Conservation (phyloP, 805 yeast species). For the Candida fluviatilis region DNA sequence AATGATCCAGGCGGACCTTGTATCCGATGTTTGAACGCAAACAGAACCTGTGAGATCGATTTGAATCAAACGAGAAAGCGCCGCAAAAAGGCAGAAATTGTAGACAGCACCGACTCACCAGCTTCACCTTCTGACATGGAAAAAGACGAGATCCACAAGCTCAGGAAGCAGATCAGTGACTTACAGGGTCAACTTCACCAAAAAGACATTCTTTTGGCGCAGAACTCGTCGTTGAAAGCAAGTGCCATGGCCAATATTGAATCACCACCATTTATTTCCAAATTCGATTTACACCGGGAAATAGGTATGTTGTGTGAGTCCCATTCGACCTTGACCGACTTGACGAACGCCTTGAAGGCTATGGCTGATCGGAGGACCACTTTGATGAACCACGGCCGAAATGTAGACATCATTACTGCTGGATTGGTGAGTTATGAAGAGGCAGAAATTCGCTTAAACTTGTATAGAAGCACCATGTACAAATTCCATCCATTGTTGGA, state of each 20-base stretch:
- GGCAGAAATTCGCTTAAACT: constrained; percentile 49
- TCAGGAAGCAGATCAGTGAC: constrained; percentile 17
- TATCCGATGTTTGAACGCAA: constrained; percentile 63
- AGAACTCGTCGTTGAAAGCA: neutral
- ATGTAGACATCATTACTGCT: constrained; percentile 48
- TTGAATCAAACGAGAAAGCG: constrained; percentile 53
- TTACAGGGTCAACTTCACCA: constrained; percentile 14
- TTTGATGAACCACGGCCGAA: constrained; percentile 20
- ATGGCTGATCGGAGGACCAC: constrained; percentile 40
- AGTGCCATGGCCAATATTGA: constrained; percentile 4
- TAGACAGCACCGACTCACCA: neutral
- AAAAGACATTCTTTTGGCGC: neutral
- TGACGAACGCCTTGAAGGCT: constrained; percentile 44
- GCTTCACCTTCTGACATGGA: neutral
- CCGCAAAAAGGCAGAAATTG: constrained; percentile 28
- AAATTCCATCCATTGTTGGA: constrained; percentile 54
- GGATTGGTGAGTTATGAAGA: constrained; percentile 59
- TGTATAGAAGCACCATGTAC: constrained; percentile 47
- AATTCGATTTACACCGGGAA: constrained; percentile 40
- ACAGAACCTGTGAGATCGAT: constrained; percentile 65
- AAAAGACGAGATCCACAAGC: constrained; percentile 12
- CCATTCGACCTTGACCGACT: constrained; percentile 32
- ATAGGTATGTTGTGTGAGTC: constrained; percentile 31
- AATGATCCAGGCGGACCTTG: constrained; percentile 63
- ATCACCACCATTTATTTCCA: constrained; percentile 23